Evolutionary conservation across 805 yeast species (phyloP).

Genomic region (Maudiozyma barnettii): DNA sequence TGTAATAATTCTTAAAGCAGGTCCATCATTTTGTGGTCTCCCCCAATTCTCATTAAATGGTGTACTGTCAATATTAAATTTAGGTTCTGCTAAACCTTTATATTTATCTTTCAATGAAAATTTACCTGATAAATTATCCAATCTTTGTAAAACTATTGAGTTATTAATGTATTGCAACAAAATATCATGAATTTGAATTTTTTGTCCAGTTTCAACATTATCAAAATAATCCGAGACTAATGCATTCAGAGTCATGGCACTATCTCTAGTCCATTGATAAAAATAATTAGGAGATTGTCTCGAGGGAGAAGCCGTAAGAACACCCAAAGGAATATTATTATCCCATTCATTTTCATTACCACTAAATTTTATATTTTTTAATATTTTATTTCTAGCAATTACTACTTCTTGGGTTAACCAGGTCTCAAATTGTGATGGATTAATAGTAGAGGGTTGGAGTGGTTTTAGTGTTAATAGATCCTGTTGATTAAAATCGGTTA

Average conservation of each 20-base stretch:
- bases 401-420: slow-evolving; percentile 39
- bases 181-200: slow-evolving; percentile 14
- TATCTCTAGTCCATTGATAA: slow-evolving; percentile 86
- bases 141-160: slow-evolving; percentile 51
- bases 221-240: slow-evolving; percentile 27
- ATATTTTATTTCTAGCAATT: slow-evolving; percentile 34
- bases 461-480: slow-evolving; percentile 6
- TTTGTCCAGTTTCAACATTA: neutral
- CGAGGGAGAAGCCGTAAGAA: slow-evolving; percentile 81
- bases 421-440: neutral
- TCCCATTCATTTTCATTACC: neutral
- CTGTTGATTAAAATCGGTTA: neutral
- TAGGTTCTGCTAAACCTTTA: slow-evolving; percentile 81
- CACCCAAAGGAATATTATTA: slow-evolving; percentile 36
- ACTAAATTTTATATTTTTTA: slow-evolving; percentile 41
- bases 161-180: slow-evolving; percentile 58
- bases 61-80: slow-evolving; percentile 57
- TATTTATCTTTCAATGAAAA: slow-evolving; percentile 31
- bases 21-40: slow-evolving; percentile 93
- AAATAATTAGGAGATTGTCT: slow-evolving; percentile 63
- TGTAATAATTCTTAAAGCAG: slow-evolving; percentile 69
- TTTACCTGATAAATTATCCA: slow-evolving; percentile 59
- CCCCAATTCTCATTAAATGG: slow-evolving; percentile 74
- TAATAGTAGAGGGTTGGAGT: slow-evolving; percentile 8
- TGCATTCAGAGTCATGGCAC: slow-evolving; percentile 68